Evolutionary conservation across 495 filamentous ascomycete genomes (phyloP), one percentile per base, ranked within the genome.

Genomic region (Penicillium psychrofluorescens): DNA sequence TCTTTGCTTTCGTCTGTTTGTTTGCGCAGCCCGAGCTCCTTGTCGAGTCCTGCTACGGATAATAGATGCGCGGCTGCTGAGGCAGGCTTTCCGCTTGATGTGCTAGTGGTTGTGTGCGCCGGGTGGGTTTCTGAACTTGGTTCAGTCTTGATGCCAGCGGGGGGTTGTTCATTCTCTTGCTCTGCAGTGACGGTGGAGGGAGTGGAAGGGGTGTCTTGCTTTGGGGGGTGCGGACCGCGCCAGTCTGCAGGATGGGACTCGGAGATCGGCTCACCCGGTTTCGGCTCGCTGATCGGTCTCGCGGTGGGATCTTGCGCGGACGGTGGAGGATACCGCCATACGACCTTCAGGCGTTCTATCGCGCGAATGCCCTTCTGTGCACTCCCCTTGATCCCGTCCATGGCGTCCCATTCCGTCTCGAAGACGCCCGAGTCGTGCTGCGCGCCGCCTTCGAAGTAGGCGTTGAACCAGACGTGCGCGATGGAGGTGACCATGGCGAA

Each of bases 391-490:
- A 86, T 78, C 1, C 83, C 83, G 54, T 86, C 83, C 66, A 86
- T 76, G 1, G 63, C 70, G 4, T 84, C 80, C 81, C 81, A 86
- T 4, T 71, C 65, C 8, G 75, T 76, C 41, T 83, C 78, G 54
- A 85, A 84, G 15, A 83, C 72, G 22, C 80, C 80, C 0, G 71
- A 72, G 41, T 68, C 61, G 35, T 69, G 52, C 50, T 89, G 79
- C 11, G 85, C 73, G 48, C 81, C 76, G 10, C 89, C 90, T 66
- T 97, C 92, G 49, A 96, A 96, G 66, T 82, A 96, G 2, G 83
- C 67, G 55, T 98, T 98, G 67, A 95, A 95, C 92, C 92, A 98
- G 29, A 95, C 85, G 46, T 96, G 90, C 1, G 90, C 88, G 31
- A 96, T 83, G 0, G 89, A 81, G 5, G 90, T 96, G 8, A 95